Evolutionary conservation across 257 asterid genomes (phyloP).

Genomic region (Solanum dulcamara): DNA sequence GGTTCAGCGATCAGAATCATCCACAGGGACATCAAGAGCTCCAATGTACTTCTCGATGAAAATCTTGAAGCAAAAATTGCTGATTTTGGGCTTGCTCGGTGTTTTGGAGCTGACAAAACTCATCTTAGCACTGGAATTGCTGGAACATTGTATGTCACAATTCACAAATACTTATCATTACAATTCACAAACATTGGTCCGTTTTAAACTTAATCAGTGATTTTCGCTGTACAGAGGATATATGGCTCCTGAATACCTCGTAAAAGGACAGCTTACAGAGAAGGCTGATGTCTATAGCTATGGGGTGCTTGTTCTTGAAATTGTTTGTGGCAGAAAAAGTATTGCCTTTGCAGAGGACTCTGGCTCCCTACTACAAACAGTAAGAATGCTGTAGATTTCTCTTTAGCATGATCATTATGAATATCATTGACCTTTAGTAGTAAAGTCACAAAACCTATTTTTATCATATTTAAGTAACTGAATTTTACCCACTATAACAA

Average conservation of each 20-base stretch:
- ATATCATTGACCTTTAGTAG: background rate
- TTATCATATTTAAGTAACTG: background rate
- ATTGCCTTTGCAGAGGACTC: constrained; percentile 55
- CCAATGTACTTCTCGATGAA: constrained; percentile 79
- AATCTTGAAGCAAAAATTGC: constrained; percentile 58
- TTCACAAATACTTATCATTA: background rate
- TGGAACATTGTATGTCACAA: constrained; percentile 69
- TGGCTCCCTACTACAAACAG: constrained; percentile 68
- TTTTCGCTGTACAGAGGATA: constrained; percentile 52
- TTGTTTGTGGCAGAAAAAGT: constrained; percentile 63
- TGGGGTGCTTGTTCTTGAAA: constrained; percentile 83
- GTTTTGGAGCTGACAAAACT: constrained; percentile 61
- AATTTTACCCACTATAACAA: too few relatives aligned
- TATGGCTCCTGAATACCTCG: constrained; percentile 95
- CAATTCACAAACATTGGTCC: background rate
- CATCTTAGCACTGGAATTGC: constrained; percentile 96
- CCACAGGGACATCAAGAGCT: constrained; percentile 82
- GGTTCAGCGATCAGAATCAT: constrained; percentile 51
- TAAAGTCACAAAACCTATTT: background rate
- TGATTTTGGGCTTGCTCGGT: constrained; percentile 86
- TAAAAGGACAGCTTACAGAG: constrained; percentile 92
- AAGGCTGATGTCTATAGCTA: constrained; percentile 84
- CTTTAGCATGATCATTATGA: background rate
- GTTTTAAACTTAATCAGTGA: background rate
- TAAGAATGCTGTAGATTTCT: constrained; percentile 9